Evolutionary conservation across 2,329 filamentous ascomycete genomes (phyloP).

Genomic region (Teratosphaeria gauchensis): DNA sequence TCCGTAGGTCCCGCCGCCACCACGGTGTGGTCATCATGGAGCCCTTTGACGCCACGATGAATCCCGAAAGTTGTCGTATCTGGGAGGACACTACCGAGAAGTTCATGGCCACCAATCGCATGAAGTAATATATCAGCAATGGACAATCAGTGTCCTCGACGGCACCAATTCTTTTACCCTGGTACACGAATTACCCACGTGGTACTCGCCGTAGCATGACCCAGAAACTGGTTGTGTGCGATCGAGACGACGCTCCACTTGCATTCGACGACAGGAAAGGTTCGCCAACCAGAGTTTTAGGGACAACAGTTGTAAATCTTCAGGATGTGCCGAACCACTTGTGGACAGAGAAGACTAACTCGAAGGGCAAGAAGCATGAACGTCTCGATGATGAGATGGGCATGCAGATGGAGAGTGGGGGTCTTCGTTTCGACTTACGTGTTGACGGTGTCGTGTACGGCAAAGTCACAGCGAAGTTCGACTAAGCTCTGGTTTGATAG

Average conservation of each 20-base stretch:
- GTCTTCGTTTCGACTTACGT: conserved; percentile 64
- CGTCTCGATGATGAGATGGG: conserved; percentile 69
- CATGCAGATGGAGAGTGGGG: conserved; percentile 69
- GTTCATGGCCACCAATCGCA: conserved; percentile 70
- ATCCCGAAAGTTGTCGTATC: conserved; percentile 60
- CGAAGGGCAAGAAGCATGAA: conserved; percentile 66
- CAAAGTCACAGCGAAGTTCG: conserved; percentile 65
- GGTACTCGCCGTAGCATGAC: conserved; percentile 64
- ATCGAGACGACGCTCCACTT: conserved; percentile 54
- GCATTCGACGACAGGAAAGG: conserved; percentile 19
- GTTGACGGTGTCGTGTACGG: conserved; percentile 69
- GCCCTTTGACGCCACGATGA: conserved; percentile 58
- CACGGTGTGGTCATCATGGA: conserved; percentile 72
- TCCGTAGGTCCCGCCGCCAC: conserved; percentile 60
- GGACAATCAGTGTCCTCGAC: conserved; percentile 62
- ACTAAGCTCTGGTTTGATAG: conserved; percentile 32
- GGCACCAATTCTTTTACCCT: conserved; percentile 66
- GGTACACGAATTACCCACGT: conserved; percentile 68
- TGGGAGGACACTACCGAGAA: conserved; percentile 68
- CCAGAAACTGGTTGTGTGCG: conserved; percentile 60
- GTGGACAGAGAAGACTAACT: conserved; percentile 69
- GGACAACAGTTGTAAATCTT: conserved; percentile 50
- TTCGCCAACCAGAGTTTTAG: not conserved
- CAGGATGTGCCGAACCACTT: conserved; percentile 63
- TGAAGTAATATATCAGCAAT: conserved; percentile 76